Evolutionary conservation across 345 rosid species (phyloP), one percentile per base, ranked within the genome.

Genomic region (Mangifera indica): DNA sequence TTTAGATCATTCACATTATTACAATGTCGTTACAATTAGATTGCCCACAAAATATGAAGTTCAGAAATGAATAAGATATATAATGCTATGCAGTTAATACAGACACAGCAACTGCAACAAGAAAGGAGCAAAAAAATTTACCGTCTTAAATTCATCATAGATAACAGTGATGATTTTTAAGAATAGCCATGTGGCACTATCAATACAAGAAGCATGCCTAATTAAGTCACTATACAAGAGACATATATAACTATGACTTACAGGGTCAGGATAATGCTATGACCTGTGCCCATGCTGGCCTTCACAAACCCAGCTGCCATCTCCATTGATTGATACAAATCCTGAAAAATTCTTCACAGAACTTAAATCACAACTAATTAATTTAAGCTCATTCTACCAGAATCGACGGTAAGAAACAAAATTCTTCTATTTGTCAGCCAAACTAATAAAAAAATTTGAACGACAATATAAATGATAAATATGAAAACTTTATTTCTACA

Each of bases 301-400:
- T 68, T 87, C 84, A 78, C 88, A 87, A 76, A 84, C 81, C 98
- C 98, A 95, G 84, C 86, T 87, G 53, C 97, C 97, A 83, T 90
- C 91, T 14, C 81, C 78, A 37, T 69, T 78, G 17, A 94, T 75
- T 3, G 95, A 78, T 51, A 87, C 89, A 57, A 87, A 79, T 21
- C 98, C 98, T 0, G 95, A 73, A 22, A 92, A 58, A 87, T 92
- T 89, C 84, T 86, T 87, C 21, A 94, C 97, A n/a, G n/a, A n/a
- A n/a, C n/a, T n/a, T n/a, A n/a, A n/a, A 7, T 5, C 29, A 18
- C 14, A 65, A 65, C 25, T 48, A 17, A 8, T 25, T 14, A 15
- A 65, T 46, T 21, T 25, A 65, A 48, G 21, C 69, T 15, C 21
- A 48, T 65, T 48, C 17, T 0, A 29, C 69, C 18, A 9, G 12